Evolutionary conservation across 495 filamentous ascomycete species (phyloP).

Genomic region (Endocarpon pusillum): DNA sequence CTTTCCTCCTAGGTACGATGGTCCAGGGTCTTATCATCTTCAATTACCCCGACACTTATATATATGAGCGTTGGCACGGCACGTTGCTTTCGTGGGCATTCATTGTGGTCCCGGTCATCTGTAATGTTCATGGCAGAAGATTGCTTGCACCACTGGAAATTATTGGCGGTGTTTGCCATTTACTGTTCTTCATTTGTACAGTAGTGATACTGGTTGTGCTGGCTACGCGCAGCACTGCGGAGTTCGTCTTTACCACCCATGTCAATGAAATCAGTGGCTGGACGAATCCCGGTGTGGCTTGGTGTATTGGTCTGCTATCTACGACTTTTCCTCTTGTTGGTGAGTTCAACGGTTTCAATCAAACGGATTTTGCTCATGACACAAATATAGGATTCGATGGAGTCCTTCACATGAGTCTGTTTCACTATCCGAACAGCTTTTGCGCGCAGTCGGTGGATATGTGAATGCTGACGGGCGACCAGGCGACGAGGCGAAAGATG

Average conservation of each 20-base stretch:
- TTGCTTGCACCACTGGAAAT: constrained; percentile 30
- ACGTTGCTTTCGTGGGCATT: constrained; percentile 33
- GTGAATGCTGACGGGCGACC: too few species aligned
- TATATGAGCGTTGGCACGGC: constrained; percentile 26
- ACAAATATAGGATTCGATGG: constrained; percentile 16
- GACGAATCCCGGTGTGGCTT: constrained; percentile 23
- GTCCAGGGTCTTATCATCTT: constrained; percentile 30
- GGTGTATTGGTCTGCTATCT: constrained; percentile 21
- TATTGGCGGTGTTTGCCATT: constrained; percentile 28
- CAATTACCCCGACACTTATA: constrained; percentile 24
- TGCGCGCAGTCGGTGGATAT: background rate
- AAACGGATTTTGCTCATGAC: background rate
- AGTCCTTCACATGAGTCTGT: constrained; percentile 23
- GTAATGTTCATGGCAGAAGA: constrained; percentile 29
- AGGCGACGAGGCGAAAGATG: constrained; percentile 29
- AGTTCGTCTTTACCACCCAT: constrained; percentile 27
- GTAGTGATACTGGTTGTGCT: constrained; percentile 26
- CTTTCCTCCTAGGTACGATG: constrained; percentile 21
- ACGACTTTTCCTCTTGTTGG: constrained; percentile 17
- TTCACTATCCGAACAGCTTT: background rate
- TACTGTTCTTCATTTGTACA: constrained; percentile 28
- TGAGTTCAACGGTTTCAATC: constrained; percentile 4
- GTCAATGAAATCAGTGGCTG: constrained; percentile 25
- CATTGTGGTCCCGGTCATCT: constrained; percentile 17
- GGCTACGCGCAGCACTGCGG: constrained; percentile 24